Conservation (phyloP, 2,329 filamentous ascomycete species). For the Penicillium decumbens region DNA sequence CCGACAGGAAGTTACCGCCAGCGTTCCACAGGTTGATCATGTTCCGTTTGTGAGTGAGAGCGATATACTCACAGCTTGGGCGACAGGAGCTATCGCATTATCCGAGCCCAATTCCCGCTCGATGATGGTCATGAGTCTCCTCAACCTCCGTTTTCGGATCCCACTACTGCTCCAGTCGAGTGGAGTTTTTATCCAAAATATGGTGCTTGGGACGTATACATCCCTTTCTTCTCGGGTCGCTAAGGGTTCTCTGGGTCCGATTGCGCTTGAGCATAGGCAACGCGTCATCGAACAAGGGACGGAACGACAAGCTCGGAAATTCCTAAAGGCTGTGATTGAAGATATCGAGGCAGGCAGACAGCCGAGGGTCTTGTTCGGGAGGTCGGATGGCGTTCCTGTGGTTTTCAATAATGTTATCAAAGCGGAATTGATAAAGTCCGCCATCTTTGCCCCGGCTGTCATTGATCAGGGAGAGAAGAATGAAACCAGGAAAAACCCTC, state of each 20-base stretch:
- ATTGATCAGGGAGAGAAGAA: slow-evolving; percentile 2
- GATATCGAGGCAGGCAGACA: slow-evolving; percentile 4
- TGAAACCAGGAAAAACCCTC: slow-evolving; percentile 6
- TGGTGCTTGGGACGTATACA: slow-evolving; percentile 9
- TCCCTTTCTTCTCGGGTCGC: slow-evolving; percentile 5
- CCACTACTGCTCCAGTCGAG: not conserved
- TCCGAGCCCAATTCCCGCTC: slow-evolving; percentile 2
- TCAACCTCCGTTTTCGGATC: slow-evolving; percentile 6
- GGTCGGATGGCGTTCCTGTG: not conserved
- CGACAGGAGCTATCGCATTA: slow-evolving; percentile 3
- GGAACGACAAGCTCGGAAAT: slow-evolving; percentile 1
- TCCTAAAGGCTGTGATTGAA: slow-evolving; percentile 3
- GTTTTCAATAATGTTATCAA: slow-evolving; percentile 13
- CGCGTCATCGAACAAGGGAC: slow-evolving; percentile 4
- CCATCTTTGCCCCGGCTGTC: slow-evolving; percentile 9
- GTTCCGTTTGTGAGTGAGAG: slow-evolving; percentile 7
- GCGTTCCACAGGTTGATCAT: not conserved
- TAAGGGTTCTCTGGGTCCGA: not conserved
- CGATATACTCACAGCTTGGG: slow-evolving; percentile 13
- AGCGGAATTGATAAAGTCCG: slow-evolving; percentile 7
- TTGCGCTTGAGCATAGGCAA: slow-evolving; percentile 6
- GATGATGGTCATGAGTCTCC: slow-evolving; percentile 6
- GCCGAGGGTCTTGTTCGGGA: slow-evolving; percentile 6
- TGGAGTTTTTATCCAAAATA: slow-evolving; percentile 10
- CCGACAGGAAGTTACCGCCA: not conserved